phyloP scores from a whole-genome alignment of 441 rosid genomes.

The Caryocar brasiliense region DNA sequence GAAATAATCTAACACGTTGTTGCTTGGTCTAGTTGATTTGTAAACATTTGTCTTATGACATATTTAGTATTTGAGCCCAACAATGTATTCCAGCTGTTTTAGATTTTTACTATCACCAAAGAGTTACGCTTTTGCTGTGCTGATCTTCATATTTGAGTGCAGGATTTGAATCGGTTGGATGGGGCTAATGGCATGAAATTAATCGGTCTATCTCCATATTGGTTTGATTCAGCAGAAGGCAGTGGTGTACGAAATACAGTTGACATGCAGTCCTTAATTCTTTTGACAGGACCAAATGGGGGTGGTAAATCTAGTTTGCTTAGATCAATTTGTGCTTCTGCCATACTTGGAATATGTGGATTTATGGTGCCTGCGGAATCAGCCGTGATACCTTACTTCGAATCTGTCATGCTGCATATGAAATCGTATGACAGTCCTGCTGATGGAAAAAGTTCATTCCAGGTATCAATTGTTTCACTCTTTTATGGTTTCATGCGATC shows the following conservation, averaged over 20 bases:
- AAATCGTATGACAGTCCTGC: constrained; percentile 97
- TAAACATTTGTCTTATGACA: too few relatives aligned
- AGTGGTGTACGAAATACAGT: constrained; percentile 72
- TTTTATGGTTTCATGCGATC: background rate
- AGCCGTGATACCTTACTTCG: constrained; percentile 74
- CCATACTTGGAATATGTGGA: constrained; percentile 88
- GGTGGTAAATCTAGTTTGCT: constrained; percentile 99
- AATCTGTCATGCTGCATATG: constrained; percentile 97
- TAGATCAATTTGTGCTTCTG: constrained; percentile 85
- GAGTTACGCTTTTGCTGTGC: background rate
- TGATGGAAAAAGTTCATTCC: constrained; percentile 96
- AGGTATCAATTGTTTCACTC: constrained; percentile 34
- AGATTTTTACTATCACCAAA: too few relatives aligned
- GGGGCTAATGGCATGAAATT: constrained; percentile 46
- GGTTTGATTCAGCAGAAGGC: constrained; percentile 87
- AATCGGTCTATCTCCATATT: constrained; percentile 74
- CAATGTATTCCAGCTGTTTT: too few relatives aligned
- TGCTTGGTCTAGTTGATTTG: too few relatives aligned
- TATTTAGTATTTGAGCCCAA: too few relatives aligned
- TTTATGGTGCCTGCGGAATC: constrained; percentile 95
- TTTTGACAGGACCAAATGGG: constrained; percentile 95
- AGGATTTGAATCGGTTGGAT: constrained; percentile 31
- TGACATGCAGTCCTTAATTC: constrained; percentile 75
- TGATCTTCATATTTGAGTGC: constrained; percentile 8
- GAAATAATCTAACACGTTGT: too few relatives aligned